Evolutionary conservation across 1,284 basidiomycete species (phyloP).

Genomic region (Papiliotrema flavescens): DNA sequence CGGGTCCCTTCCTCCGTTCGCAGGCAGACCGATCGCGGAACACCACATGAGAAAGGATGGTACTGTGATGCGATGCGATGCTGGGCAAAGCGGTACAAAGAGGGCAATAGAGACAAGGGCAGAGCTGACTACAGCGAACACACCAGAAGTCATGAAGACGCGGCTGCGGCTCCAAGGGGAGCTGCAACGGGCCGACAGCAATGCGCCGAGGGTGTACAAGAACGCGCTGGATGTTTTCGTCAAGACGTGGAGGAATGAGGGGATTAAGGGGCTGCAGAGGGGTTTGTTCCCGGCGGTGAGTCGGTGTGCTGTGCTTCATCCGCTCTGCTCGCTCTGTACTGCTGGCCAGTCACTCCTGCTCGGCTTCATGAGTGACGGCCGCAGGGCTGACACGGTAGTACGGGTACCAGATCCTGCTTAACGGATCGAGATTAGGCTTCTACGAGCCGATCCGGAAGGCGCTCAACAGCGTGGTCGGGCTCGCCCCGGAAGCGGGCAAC

Average conservation of each 20-base stretch:
- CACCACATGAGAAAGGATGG: too few relatives aligned
- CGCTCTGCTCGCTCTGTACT: too few relatives aligned
- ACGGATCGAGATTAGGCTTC: conserved; percentile 94
- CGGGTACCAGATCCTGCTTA: conserved; percentile 88
- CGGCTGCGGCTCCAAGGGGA: conserved; percentile 92
- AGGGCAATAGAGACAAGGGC: too few relatives aligned
- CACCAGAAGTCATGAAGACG: conserved; percentile 83
- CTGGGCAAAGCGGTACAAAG: too few relatives aligned
- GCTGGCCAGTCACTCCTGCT: too few relatives aligned
- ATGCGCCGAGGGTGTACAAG: conserved; percentile 73
- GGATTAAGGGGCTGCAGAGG: conserved; percentile 82
- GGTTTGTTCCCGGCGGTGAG: conserved; percentile 84
- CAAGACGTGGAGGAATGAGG: conserved; percentile 90
- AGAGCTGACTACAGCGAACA: conserved; percentile 50
- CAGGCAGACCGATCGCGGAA: too few relatives aligned
- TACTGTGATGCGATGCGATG: too few relatives aligned
- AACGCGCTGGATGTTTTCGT: conserved; percentile 79
- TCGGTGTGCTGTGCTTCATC: conserved; percentile 31
- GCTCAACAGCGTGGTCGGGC: conserved; percentile 68
- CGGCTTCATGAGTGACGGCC: too few relatives aligned
- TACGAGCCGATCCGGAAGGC: conserved; percentile 84
- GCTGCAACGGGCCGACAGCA: conserved; percentile 64
- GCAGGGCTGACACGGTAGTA: conserved; percentile 58
- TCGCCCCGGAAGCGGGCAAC: conserved; percentile 61
- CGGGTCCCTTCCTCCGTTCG: too few relatives aligned